These are phyloP conservation scores for Pseudogymnoascus sp. DNA, from an alignment of 2,329 filamentous ascomycete genomes.

Conservation along the genomic window DNA sequence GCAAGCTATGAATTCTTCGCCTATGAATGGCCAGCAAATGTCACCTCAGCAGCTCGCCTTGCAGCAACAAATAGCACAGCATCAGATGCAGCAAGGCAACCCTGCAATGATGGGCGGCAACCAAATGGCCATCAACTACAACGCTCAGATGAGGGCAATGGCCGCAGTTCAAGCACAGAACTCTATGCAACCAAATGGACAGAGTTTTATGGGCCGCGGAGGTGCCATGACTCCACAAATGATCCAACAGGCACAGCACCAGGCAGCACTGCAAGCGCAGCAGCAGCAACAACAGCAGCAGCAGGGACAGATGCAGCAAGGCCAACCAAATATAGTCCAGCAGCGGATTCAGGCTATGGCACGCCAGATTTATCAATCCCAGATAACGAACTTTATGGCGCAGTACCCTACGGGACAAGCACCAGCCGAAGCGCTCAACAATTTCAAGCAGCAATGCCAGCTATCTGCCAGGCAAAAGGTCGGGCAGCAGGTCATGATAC, in stretches of 20 bases:
- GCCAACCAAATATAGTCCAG: not conserved
- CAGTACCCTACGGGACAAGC: slow-evolving; percentile 12
- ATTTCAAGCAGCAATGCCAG: slow-evolving; percentile 15
- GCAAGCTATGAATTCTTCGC: slow-evolving; percentile 29
- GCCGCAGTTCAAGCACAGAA: slow-evolving; percentile 11
- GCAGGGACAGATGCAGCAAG: slow-evolving; percentile 32
- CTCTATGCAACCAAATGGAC: slow-evolving; percentile 21
- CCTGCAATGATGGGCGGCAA: slow-evolving; percentile 17
- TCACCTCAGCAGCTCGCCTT: slow-evolving; percentile 31
- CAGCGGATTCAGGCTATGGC: not conserved
- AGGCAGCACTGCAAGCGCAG: slow-evolving; percentile 24
- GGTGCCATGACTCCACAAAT: slow-evolving; percentile 31
- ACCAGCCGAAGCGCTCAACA: slow-evolving; percentile 5
- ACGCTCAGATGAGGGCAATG: slow-evolving; percentile 19
- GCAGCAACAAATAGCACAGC: slow-evolving; percentile 33
- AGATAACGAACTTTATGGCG: slow-evolving; percentile 34
- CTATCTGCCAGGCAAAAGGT: slow-evolving; percentile 22
- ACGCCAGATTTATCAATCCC: slow-evolving; percentile 25
- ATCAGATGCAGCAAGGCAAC: slow-evolving; percentile 17
- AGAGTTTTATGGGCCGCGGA: slow-evolving; percentile 27
- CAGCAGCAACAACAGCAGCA: slow-evolving; percentile 31
- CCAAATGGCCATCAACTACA: slow-evolving; percentile 17
- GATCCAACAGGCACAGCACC: slow-evolving; percentile 27
- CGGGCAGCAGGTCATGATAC: slow-evolving; percentile 27
- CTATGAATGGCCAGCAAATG: slow-evolving; percentile 16